These are phyloP conservation scores for Aspergillus saccharolyticus DNA, from an alignment of 495 filamentous ascomycete genomes.

Conservation along the genomic window DNA sequence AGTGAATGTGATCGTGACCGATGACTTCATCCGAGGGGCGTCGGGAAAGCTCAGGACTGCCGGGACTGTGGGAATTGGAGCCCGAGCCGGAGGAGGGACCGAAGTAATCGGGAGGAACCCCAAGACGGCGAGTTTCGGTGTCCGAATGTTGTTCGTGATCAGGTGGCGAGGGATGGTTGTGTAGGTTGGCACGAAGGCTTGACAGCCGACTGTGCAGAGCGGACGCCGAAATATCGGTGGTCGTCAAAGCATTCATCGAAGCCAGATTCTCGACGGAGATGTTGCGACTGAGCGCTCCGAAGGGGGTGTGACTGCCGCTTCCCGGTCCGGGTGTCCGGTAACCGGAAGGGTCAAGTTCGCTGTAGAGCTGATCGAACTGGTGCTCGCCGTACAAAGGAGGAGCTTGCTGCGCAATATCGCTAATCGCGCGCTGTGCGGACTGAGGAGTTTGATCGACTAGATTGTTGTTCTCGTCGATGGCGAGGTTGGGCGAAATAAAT, in stretches of 20 bases:
- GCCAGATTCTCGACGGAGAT: slow-evolving; percentile 76
- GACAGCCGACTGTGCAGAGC: slow-evolving; percentile 60
- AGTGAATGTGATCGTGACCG: slow-evolving; percentile 40
- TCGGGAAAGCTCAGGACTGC: slow-evolving; percentile 44
- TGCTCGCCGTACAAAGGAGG: slow-evolving; percentile 88
- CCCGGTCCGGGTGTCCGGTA: slow-evolving; percentile 68
- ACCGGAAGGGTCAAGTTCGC: slow-evolving; percentile 69
- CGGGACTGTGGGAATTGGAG: slow-evolving; percentile 34
- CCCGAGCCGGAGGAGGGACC: slow-evolving; percentile 29
- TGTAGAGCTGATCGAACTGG: slow-evolving; percentile 80
- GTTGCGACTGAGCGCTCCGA: slow-evolving; percentile 66
- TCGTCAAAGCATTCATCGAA: slow-evolving; percentile 55
- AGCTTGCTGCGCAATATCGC: slow-evolving; percentile 51
- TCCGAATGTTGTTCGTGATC: slow-evolving; percentile 25
- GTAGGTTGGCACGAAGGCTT: slow-evolving; percentile 42
- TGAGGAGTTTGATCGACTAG: slow-evolving; percentile 52
- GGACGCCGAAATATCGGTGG: slow-evolving; percentile 45
- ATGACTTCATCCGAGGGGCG: slow-evolving; percentile 55
- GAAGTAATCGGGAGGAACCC: slow-evolving; percentile 31
- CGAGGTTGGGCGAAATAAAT: slow-evolving; percentile 89
- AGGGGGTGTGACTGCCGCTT: slow-evolving; percentile 72
- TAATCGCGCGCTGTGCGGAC: slow-evolving; percentile 27
- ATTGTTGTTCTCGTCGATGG: slow-evolving; percentile 74
- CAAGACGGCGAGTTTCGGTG: slow-evolving; percentile 20
- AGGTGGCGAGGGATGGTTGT: slow-evolving; percentile 21